A percentile compares a stretch with the other conserved stretches of the same genome.
Conservation (phyloP, 176 grass and related monocot species). For the Alopecurus myosuroides region DNA sequence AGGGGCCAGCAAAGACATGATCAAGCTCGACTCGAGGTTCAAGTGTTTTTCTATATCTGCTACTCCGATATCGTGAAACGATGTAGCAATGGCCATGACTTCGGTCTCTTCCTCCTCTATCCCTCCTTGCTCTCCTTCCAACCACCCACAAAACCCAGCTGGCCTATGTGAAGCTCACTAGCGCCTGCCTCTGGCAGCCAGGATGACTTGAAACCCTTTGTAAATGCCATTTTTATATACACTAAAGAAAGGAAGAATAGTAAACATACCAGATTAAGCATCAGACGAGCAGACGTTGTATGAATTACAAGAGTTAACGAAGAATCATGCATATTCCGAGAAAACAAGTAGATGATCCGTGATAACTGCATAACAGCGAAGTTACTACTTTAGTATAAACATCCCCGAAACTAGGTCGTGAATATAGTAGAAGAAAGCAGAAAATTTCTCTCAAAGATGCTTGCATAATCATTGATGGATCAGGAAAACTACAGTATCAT, state of each 20-base stretch:
- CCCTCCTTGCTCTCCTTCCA: not conserved
- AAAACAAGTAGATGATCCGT: slow-evolving; percentile 97
- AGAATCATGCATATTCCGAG: slow-evolving; percentile 99
- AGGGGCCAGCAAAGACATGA: not conserved
- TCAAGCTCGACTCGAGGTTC: not conserved
- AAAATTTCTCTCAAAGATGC: not conserved
- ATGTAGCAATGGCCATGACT: not conserved
- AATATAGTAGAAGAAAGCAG: not conserved
- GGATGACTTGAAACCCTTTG: not conserved
- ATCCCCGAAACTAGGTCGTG: slow-evolving; percentile 5
- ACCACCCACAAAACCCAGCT: not conserved
- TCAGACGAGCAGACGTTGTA: slow-evolving; percentile 92
- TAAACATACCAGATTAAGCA: slow-evolving; percentile 92
- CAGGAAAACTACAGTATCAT: slow-evolving; percentile 7
- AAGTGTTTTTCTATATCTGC: not conserved
- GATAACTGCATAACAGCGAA: slow-evolving; percentile 77
- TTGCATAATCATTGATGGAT: not conserved
- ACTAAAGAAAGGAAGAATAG: slow-evolving; percentile 34
- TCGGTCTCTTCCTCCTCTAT: not conserved
- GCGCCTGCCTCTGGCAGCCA: not conserved
- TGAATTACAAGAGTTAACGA: slow-evolving; percentile 93
- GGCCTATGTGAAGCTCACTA: not conserved
- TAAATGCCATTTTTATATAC: not conserved
- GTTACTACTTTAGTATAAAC: slow-evolving; percentile 15
- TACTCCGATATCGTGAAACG: not conserved